phyloP scores from a whole-genome alignment of 768 basidiomycete species.

The Serendipita sp. region DNA sequence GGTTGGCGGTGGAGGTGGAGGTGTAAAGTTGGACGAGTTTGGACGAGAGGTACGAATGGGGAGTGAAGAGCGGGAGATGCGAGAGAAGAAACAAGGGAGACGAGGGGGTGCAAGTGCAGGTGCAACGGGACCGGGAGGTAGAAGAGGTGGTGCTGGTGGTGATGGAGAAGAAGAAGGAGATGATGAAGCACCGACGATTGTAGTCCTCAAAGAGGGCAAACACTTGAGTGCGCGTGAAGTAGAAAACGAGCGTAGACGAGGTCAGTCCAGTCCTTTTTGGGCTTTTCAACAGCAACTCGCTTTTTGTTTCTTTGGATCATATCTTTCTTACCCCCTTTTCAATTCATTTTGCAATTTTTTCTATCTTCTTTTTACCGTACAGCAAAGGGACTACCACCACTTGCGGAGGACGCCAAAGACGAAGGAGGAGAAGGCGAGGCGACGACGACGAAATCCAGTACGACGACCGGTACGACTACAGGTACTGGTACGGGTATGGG shows the following conservation, averaged over 20 bases:
- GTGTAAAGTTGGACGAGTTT: not conserved
- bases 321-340: too few species aligned
- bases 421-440: not conserved
- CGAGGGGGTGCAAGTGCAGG: not conserved
- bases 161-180: conserved; percentile 39
- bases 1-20: not conserved
- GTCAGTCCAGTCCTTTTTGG: conserved; percentile 20
- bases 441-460: not conserved
- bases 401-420: not conserved
- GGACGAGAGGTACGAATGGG: not conserved
- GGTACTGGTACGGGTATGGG: not conserved
- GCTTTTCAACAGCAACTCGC: too few species aligned
- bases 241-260: conserved; percentile 59
- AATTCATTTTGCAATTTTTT: not conserved
- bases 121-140: not conserved
- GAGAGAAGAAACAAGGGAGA: not conserved
- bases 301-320: too few species aligned
- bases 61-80: not conserved
- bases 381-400: not conserved
- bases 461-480: not conserved
- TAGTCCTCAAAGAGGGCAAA: conserved; percentile 77
- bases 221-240: conserved; percentile 67
- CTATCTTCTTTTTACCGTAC: not conserved
- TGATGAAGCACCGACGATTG: conserved; percentile 78
- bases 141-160: not conserved